A percentile compares a stretch with the other conserved stretches of the same genome.
Conservation (phyloP, 139 green algal genomes). For the Coccomyxa sp. region DNA sequence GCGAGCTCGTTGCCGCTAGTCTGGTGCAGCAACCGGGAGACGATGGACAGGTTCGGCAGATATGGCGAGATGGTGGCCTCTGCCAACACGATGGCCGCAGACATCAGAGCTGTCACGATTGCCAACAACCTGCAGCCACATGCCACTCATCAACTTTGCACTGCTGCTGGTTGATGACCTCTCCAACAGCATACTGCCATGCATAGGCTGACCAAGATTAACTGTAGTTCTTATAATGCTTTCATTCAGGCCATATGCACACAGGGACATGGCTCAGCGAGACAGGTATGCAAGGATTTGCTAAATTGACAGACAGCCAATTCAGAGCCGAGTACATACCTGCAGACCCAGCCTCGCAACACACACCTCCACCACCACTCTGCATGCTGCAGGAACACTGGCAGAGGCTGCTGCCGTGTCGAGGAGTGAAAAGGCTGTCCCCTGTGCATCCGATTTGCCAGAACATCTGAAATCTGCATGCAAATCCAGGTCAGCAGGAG, state of each 20-base stretch:
- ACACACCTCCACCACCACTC: slow-evolving; percentile 43
- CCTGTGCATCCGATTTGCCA: slow-evolving; percentile 13
- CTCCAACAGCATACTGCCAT: no score
- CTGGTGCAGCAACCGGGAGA: slow-evolving; percentile 24
- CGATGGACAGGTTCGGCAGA: slow-evolving; percentile 45
- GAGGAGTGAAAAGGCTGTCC: slow-evolving; percentile 22
- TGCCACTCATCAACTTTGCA: not conserved
- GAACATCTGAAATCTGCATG: slow-evolving; percentile 32
- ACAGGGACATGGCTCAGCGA: no score
- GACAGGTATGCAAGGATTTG: no score
- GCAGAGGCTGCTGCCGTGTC: not conserved
- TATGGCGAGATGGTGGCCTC: slow-evolving; percentile 40
- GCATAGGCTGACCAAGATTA: no score
- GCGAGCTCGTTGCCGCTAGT: slow-evolving; percentile 5
- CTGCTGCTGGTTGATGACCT: not conserved
- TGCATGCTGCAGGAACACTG: not conserved
- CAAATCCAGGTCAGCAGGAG: no score
- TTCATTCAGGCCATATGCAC: no score
- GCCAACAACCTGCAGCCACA: slow-evolving; percentile 10
- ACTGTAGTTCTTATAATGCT: no score
- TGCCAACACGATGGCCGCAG: slow-evolving; percentile 34
- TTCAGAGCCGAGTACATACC: slow-evolving; percentile 5
- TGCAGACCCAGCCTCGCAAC: slow-evolving; percentile 22
- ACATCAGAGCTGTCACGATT: slow-evolving; percentile 29
- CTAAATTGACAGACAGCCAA: no score